Evolutionary conservation across 1,284 basidiomycete species (phyloP), one percentile per base, ranked within the genome.

Genomic region (Apiotrichum sp.): DNA sequence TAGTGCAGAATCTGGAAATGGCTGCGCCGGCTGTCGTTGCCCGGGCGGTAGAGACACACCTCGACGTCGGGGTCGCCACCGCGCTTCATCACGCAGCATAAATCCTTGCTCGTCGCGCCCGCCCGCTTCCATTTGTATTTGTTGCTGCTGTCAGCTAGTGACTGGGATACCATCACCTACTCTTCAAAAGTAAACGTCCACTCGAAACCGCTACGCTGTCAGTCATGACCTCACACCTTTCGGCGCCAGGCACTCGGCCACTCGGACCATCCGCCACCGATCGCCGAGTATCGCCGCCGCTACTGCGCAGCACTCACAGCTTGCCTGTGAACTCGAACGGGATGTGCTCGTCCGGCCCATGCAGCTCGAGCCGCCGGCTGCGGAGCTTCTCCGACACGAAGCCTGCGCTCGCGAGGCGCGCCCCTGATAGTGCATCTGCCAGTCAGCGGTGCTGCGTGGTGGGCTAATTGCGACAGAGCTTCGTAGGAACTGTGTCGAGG

Each of bases 21-120:
- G 11, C 35, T 38, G 6, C 47, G 47, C 6, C 35, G 34, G 35
- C 38, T 35, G 16, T 16, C 8, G 35, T 38, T 47, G 10, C 63
- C 72, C 29, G 70, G 71, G 66, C 73, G 22, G 70, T 72, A 47
- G 68, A 76, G 58, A 56, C 72, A 74, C 6, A 77, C 64, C 47
- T 77, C 71, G 8, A 77, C 71, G 6, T 59, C 57, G 2, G 75
- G 75, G 51, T 77, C 75, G 2, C 73, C 71, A 48, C 70, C 70
- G 7, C 74, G 62, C 48, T 77, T 71, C 35, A 77, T 49, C 4
- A 64, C 63, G 56, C 74, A 75, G 43, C 70, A 68, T 52, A 74
- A 71, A 49, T 75, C 73, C 59, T 68, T 70, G 22, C 22, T 55
- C 38, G 2, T 45, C 13, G 55, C 42, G 1, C 68, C 67, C 40